Evolutionary conservation across 768 basidiomycete genomes (phyloP).

Genomic region (Suillus decipiens): DNA sequence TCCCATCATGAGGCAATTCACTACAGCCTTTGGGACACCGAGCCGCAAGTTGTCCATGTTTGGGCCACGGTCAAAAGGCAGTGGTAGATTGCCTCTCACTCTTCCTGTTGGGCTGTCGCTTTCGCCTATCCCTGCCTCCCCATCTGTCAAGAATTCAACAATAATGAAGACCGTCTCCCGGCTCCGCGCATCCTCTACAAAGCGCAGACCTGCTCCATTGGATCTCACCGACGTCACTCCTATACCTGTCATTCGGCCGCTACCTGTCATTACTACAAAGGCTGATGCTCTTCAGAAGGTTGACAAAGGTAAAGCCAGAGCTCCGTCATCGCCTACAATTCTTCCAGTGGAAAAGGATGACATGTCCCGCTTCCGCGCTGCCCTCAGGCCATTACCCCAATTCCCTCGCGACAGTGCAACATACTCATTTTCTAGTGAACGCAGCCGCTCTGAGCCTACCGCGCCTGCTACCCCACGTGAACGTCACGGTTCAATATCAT

Average conservation of each 20-base stretch:
- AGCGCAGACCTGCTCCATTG: conserved; percentile 5
- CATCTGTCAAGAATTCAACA: not conserved
- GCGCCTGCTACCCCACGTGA: not conserved
- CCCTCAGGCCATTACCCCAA: conserved; percentile 14
- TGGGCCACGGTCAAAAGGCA: conserved; percentile 1
- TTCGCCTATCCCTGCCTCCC: not conserved
- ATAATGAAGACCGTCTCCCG: conserved; percentile 15
- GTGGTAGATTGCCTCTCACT: conserved; percentile 15
- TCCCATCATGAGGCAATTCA: conserved; percentile 8
- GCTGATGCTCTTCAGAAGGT: conserved; percentile 3
- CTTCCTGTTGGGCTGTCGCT: conserved; percentile 6
- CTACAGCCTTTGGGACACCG: conserved; percentile 1
- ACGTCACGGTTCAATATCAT: not conserved
- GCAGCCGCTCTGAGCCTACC: not conserved
- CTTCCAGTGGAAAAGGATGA: conserved; percentile 8
- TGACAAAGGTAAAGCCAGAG: conserved; percentile 18
- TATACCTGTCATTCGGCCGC: conserved; percentile 4
- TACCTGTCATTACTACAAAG: conserved; percentile 1
- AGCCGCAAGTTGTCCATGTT: conserved; percentile 2
- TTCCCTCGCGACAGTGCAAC: conserved; percentile 6
- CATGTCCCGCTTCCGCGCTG: conserved; percentile 3
- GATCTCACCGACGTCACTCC: not conserved
- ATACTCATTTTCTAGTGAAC: not conserved
- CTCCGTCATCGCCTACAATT: conserved; percentile 4
- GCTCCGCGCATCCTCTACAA: conserved; percentile 15